Evolutionary conservation across 768 basidiomycete species (phyloP).

Genomic region (Kwoniella bestiolae): DNA sequence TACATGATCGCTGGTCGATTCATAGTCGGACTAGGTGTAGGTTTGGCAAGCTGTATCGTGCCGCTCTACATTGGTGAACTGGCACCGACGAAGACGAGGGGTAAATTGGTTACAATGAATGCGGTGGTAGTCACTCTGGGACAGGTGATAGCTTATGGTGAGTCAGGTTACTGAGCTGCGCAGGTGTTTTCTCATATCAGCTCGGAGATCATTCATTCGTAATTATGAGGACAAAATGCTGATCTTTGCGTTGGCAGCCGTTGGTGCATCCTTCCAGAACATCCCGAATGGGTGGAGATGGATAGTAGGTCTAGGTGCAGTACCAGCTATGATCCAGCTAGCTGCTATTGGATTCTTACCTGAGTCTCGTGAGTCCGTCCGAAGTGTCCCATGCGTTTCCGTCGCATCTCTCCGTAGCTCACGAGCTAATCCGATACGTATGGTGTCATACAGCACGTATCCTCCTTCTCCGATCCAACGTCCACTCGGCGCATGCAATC

Average conservation of each 20-base stretch:
- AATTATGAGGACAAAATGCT: not conserved
- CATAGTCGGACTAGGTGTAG: conserved; percentile 73
- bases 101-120: conserved; percentile 79
- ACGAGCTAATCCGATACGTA: not conserved
- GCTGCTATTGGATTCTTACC: conserved; percentile 69
- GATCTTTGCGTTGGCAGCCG: conserved; percentile 27
- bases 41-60: conserved; percentile 75
- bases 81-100: conserved; percentile 63
- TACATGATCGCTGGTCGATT: conserved; percentile 77
- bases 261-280: conserved; percentile 58
- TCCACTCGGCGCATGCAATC: conserved; percentile 63
- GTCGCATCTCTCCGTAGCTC: not conserved
- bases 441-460: conserved; percentile 64
- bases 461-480: conserved; percentile 65
- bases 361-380: conserved; percentile 70
- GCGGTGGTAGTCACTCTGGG: conserved; percentile 76
- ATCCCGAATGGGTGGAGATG: conserved; percentile 73
- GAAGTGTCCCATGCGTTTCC: not conserved
- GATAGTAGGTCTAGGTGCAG: conserved; percentile 77
- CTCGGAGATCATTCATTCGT: too few species aligned
- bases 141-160: conserved; percentile 77
- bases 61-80: conserved; percentile 85
- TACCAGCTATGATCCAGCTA: conserved; percentile 62
- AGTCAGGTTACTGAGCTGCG: too few species aligned
- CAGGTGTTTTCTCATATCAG: too few species aligned